Evolutionary conservation across 352 stramenopile genomes (phyloP).

Genomic region (Phytopythium mirpurense): DNA sequence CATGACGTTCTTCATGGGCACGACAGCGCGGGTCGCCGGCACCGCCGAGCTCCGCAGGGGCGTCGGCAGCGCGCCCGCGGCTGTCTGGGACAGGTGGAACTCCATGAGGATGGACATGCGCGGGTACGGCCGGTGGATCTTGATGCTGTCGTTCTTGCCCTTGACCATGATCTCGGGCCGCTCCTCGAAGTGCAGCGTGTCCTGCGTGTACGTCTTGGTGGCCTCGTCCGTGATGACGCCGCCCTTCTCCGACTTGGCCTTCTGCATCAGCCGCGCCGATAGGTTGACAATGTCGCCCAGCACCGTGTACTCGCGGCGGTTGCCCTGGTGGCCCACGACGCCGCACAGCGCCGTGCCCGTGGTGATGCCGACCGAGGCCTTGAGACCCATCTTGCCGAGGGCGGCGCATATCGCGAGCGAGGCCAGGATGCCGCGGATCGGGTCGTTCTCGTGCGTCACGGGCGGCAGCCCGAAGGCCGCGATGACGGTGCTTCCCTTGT

Average conservation of each 20-base stretch:
- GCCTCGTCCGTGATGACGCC: conserved; percentile 86
- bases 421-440: conserved; percentile 84
- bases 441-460: conserved; percentile 91
- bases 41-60: neutral
- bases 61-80: neutral
- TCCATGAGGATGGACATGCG: conserved; percentile 82
- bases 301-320: conserved; percentile 91
- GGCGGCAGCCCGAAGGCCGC: conserved; percentile 91
- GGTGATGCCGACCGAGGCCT: conserved; percentile 90
- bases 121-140: conserved; percentile 83
- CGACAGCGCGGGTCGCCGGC: conserved; percentile 13
- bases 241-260: conserved; percentile 75
- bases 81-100: conserved; percentile 51
- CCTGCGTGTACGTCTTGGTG: conserved; percentile 79
- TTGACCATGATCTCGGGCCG: conserved; percentile 89
- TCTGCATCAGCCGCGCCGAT: conserved; percentile 90
- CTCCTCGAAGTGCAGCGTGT: conserved; percentile 88
- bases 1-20: conserved; percentile 74
- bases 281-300: conserved; percentile 94
- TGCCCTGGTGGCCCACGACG: conserved; percentile 88
- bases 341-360: conserved; percentile 90
- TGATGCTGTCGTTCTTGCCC: conserved; percentile 89
- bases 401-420: conserved; percentile 82
- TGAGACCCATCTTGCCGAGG: conserved; percentile 54
- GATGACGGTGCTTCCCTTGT: conserved; percentile 93